Evolutionary conservation across 345 rosid species (phyloP).

Genomic region (Citrus inodora): DNA sequence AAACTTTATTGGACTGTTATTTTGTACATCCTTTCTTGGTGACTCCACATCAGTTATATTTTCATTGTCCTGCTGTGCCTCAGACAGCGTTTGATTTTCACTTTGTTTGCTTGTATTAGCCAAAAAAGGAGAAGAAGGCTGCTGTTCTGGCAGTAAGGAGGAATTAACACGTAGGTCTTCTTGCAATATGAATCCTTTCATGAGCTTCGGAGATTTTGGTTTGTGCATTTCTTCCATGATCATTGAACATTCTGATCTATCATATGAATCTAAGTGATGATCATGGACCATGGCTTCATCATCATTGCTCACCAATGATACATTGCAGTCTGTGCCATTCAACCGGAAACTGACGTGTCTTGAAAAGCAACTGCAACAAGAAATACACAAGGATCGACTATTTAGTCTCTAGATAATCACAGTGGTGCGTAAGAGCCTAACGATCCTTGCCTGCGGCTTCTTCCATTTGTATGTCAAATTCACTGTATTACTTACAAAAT

Average conservation of each 20-base stretch:
- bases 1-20: not conserved
- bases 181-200: constrained; percentile 11
- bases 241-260: constrained; percentile 9
- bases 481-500: not conserved
- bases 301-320: constrained; percentile 25
- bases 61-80: not conserved
- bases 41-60: not conserved
- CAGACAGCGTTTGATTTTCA: not conserved
- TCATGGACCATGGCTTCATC: constrained; percentile 13
- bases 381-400: not conserved
- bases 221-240: constrained; percentile 6
- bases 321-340: constrained; percentile 26
- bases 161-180: not conserved
- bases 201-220: constrained; percentile 24
- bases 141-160: not conserved
- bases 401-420: not conserved
- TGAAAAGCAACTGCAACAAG: constrained; percentile 26
- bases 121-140: not conserved
- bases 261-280: not conserved
- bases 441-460: too few relatives aligned
- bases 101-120: not conserved
- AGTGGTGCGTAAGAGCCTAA: too few relatives aligned
- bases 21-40: not conserved
- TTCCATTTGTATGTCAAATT: not conserved
- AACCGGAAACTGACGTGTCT: constrained; percentile 27